These are phyloP conservation scores for Lactarius quietus DNA, from an alignment of 768 basidiomycete species.

Conservation along the genomic window DNA sequence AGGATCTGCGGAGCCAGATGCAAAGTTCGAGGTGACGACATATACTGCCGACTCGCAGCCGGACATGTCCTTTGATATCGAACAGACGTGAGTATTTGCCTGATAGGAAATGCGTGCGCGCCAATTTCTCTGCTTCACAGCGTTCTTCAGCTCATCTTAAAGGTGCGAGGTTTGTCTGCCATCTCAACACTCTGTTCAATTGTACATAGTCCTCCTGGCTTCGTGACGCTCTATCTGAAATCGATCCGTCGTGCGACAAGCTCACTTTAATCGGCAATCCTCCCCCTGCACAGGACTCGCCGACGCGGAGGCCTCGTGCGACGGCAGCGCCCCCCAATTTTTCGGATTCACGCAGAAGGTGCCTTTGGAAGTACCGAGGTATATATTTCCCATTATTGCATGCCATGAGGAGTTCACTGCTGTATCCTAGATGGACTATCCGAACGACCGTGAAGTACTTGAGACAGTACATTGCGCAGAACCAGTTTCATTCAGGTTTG, in stretches of 20 bases:
- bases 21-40: constrained; percentile 82
- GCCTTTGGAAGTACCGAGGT: constrained; percentile 87
- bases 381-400: background rate
- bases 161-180: constrained; percentile 71
- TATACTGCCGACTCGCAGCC: constrained; percentile 79
- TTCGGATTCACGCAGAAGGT: constrained; percentile 78
- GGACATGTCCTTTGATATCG: constrained; percentile 73
- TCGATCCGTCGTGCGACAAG: constrained; percentile 84
- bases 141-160: constrained; percentile 36
- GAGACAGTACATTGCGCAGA: constrained; percentile 82
- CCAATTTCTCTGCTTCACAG: constrained; percentile 3
- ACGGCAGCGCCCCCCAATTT: constrained; percentile 51
- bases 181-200: constrained; percentile 16
- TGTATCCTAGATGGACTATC: constrained; percentile 81
- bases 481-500: constrained; percentile 67
- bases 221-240: constrained; percentile 84
- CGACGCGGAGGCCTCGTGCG: constrained; percentile 28
- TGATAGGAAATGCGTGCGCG: constrained; percentile 11
- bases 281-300: constrained; percentile 31
- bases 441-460: constrained; percentile 86
- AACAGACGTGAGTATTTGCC: constrained; percentile 47
- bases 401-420: background rate
- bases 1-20: constrained; percentile 76
- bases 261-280: constrained; percentile 82
- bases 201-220: constrained; percentile 82